Conservation (phyloP, 2,329 filamentous ascomycete species). For the Eutypella sp. region DNA sequence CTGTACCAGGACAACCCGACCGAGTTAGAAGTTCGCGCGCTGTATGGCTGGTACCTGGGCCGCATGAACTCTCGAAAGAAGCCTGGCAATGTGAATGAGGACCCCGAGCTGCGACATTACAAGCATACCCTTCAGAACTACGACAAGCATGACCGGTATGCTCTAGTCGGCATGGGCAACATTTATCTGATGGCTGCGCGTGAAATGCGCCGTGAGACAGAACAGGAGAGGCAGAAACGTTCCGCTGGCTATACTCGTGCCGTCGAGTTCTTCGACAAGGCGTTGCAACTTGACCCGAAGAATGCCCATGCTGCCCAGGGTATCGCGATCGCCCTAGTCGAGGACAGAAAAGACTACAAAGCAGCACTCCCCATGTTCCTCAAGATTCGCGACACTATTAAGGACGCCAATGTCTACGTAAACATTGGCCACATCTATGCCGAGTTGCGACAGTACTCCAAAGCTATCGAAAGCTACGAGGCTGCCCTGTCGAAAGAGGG, state of each 20-base stretch:
- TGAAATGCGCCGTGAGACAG: slow-evolving; percentile 89
- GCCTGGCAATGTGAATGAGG: slow-evolving; percentile 74
- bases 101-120: slow-evolving; percentile 88
- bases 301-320: slow-evolving; percentile 97
- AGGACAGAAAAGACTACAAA: slow-evolving; percentile 87
- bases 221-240: slow-evolving; percentile 86
- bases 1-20: slow-evolving; percentile 78
- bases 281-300: slow-evolving; percentile 85
- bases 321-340: slow-evolving; percentile 86
- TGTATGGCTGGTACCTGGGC: slow-evolving; percentile 95
- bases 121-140: slow-evolving; percentile 92
- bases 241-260: slow-evolving; percentile 83
- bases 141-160: slow-evolving; percentile 98
- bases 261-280: slow-evolving; percentile 98
- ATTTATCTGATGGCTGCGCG: slow-evolving; percentile 79
- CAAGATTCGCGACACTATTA: slow-evolving; percentile 84
- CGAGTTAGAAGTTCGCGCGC: slow-evolving; percentile 84
- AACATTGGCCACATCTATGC: slow-evolving; percentile 92
- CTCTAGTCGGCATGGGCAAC: slow-evolving; percentile 95
- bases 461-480: slow-evolving; percentile 95
- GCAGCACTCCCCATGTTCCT: slow-evolving; percentile 81
- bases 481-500: slow-evolving; percentile 74
- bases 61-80: slow-evolving; percentile 76
- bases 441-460: slow-evolving; percentile 83
- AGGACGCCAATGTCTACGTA: slow-evolving; percentile 81